phyloP scores from a whole-genome alignment of 768 basidiomycete genomes.

The Boletus rubropictus region DNA sequence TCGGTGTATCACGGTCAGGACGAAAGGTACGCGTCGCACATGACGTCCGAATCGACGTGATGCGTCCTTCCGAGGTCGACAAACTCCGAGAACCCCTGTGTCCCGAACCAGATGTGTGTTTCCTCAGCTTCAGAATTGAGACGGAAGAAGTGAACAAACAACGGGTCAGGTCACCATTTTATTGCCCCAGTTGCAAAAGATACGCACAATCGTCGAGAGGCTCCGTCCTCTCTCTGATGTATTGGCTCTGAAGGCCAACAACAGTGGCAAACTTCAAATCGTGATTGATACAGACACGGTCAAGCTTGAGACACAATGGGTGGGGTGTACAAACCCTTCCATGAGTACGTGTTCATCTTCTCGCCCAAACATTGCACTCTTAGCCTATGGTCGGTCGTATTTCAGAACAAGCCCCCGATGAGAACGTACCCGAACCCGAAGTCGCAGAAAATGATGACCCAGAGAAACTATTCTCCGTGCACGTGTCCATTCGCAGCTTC shows the following conservation, averaged over 20 bases:
- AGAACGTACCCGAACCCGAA: conserved; percentile 30
- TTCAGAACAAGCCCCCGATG: conserved; percentile 26
- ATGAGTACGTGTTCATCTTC: conserved; percentile 33
- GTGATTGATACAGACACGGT: conserved; percentile 64
- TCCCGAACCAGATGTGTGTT: conserved; percentile 75
- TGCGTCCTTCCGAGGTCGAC: conserved; percentile 68
- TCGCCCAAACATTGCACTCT: not conserved
- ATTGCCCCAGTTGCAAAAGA: conserved; percentile 65
- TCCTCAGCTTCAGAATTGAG: not conserved
- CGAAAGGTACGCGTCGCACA: conserved; percentile 63
- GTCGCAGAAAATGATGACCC: conserved; percentile 44
- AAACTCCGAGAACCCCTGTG: conserved; percentile 75
- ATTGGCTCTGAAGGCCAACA: conserved; percentile 64
- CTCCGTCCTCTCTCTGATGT: conserved; percentile 65
- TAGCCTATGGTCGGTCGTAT: not conserved
- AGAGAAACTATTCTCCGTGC: conserved; percentile 54
- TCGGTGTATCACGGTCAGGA: conserved; percentile 57
- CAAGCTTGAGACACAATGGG: conserved; percentile 78
- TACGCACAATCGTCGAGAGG: conserved; percentile 76
- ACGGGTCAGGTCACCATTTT: conserved; percentile 65
- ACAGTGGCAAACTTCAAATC: conserved; percentile 47
- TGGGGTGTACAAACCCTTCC: conserved; percentile 59
- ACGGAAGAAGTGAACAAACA: conserved; percentile 1
- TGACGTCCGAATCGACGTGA: conserved; percentile 77
- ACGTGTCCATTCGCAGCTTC: conserved; percentile 69